Evolutionary conservation across 1,139 yeast genomes (phyloP).

Genomic region (Yamadazyma dendronema): DNA sequence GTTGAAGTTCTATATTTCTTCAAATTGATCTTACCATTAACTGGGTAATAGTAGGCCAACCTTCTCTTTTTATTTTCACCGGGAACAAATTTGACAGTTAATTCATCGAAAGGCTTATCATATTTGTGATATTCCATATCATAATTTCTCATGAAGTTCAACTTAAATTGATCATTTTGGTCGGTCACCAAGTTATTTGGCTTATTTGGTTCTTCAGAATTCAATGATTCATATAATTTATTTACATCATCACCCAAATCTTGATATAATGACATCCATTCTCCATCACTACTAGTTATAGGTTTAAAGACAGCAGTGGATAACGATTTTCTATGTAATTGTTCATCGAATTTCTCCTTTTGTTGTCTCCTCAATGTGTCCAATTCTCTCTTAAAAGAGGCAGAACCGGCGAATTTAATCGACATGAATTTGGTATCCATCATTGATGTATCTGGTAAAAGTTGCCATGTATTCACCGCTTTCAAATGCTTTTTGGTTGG

Average conservation of each 20-base stretch:
- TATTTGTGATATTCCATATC: slow-evolving; percentile 65
- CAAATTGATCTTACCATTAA: slow-evolving; percentile 74
- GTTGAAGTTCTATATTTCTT: slow-evolving; percentile 71
- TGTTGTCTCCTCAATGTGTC: slow-evolving; percentile 36
- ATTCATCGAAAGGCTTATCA: slow-evolving; percentile 45
- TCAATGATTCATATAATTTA: slow-evolving; percentile 42
- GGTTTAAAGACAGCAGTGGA: slow-evolving; percentile 73
- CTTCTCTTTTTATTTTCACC: slow-evolving; percentile 44
- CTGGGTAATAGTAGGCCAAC: slow-evolving; percentile 74
- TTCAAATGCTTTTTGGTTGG: slow-evolving; percentile 73
- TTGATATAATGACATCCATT: slow-evolving; percentile 78
- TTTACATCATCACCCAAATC: slow-evolving; percentile 25
- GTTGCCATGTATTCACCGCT: slow-evolving; percentile 77
- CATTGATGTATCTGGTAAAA: slow-evolving; percentile 87
- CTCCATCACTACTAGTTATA: slow-evolving; percentile 69
- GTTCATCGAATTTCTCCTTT: slow-evolving; percentile 35
- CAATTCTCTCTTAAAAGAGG: slow-evolving; percentile 51
- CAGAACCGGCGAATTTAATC: slow-evolving; percentile 78
- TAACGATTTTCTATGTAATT: slow-evolving; percentile 44
- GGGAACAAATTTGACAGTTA: slow-evolving; percentile 45
- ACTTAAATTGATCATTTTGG: slow-evolving; percentile 43
- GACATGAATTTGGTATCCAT: slow-evolving; percentile 75
- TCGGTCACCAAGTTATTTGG: slow-evolving; percentile 44
- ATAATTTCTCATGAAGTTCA: slow-evolving; percentile 71
- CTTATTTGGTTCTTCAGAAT: slow-evolving; percentile 50